phyloP scores from a whole-genome alignment of 1,284 basidiomycete species.

The Moesziomyces globuligerus region DNA sequence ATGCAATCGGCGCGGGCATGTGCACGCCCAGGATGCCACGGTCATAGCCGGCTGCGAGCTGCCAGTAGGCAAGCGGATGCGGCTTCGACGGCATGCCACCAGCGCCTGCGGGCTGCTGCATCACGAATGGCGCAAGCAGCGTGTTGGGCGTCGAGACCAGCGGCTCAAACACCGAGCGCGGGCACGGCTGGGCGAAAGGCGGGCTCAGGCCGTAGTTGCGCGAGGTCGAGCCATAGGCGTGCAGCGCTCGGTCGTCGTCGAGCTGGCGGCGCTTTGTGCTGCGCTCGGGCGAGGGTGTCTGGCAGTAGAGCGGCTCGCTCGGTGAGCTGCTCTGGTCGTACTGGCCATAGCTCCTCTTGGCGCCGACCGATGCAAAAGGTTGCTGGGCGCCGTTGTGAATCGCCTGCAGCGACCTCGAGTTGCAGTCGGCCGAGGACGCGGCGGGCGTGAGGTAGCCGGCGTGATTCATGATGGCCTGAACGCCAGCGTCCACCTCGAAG shows the following conservation, averaged over 20 bases:
- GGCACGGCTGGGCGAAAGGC: constrained; percentile 43
- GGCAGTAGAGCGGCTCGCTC: constrained; percentile 21
- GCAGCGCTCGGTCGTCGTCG: constrained; percentile 20
- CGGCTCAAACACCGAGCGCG: constrained; percentile 46
- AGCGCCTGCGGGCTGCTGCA: constrained; percentile 24
- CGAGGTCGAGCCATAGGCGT: constrained; percentile 15
- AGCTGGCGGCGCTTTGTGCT: constrained; percentile 34
- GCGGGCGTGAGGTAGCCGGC: constrained; percentile 34
- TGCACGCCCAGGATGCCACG: constrained; percentile 50
- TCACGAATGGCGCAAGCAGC: constrained; percentile 40
- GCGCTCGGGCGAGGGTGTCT: constrained; percentile 41
- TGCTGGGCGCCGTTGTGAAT: constrained; percentile 3
- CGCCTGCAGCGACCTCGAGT: constrained; percentile 9
- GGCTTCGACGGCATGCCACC: constrained; percentile 27
- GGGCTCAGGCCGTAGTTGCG: constrained; percentile 44
- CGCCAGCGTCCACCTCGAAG: constrained; percentile 25
- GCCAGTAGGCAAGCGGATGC: constrained; percentile 49
- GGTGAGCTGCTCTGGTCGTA: constrained; percentile 34
- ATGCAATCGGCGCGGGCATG: constrained; percentile 37
- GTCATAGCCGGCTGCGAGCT: constrained; percentile 45
- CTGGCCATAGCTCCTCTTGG: constrained; percentile 34
- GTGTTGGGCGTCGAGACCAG: constrained; percentile 52
- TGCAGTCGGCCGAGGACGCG: constrained; percentile 19
- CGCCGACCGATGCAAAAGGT: not conserved
- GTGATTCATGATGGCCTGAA: constrained; percentile 32